Evolutionary conservation across 2,329 filamentous ascomycete species (phyloP).

Genomic region (Tolypocladium pustulatum): DNA sequence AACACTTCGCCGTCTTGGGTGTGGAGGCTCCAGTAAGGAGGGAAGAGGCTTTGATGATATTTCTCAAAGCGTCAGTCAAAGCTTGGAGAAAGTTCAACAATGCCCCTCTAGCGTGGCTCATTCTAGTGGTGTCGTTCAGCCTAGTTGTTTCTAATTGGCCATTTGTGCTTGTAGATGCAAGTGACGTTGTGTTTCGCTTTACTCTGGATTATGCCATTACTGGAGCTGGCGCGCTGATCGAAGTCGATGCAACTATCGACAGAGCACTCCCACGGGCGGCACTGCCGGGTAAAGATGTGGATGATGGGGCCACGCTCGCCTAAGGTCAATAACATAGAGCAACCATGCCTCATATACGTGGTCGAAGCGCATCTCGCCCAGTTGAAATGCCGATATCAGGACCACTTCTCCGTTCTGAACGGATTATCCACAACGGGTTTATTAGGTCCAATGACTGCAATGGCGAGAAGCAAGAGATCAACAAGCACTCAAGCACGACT

Average conservation of each 20-base stretch:
- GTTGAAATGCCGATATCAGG: conserved; percentile 12
- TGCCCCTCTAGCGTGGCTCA: background rate
- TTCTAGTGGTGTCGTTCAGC: background rate
- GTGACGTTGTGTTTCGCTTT: background rate
- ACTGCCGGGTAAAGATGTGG: background rate
- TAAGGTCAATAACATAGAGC: background rate
- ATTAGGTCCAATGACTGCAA: conserved; percentile 4
- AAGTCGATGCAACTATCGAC: background rate
- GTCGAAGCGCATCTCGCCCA: conserved; percentile 9
- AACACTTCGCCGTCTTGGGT: background rate
- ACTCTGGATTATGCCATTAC: background rate
- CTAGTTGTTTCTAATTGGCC: background rate
- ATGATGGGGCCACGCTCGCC: background rate
- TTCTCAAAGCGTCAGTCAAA: conserved; percentile 8
- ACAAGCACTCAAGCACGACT: background rate
- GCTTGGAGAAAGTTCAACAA: conserved; percentile 4
- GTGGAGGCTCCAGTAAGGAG: background rate
- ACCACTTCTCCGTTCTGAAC: background rate
- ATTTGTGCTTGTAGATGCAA: background rate
- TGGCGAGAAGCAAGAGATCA: conserved; percentile 3
- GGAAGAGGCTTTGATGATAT: background rate
- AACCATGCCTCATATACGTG: conserved; percentile 6
- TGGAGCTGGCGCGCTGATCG: background rate
- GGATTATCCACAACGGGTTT: conserved; percentile 3
- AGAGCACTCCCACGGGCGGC: background rate